Conservation (phyloP, 768 basidiomycete species). For the Leccinum uliginosum region DNA sequence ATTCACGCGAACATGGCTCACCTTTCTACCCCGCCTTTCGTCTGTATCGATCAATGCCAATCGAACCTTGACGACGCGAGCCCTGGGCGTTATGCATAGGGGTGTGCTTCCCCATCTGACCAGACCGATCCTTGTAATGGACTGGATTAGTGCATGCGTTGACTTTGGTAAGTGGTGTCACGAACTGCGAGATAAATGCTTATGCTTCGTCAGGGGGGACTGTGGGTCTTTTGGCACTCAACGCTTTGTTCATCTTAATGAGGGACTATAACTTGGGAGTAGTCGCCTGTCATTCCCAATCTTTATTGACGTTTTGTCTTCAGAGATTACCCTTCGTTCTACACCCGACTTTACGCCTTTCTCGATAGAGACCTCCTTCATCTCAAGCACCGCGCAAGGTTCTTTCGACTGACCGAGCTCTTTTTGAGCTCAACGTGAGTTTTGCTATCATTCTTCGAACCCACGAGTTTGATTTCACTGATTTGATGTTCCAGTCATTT, state of each 20-base stretch:
- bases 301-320: constrained; percentile 3
- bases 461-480: not conserved
- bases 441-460: not conserved
- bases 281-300: not conserved
- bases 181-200: not conserved
- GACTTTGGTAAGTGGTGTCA: constrained; percentile 57
- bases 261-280: constrained; percentile 89
- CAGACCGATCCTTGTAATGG: constrained; percentile 76
- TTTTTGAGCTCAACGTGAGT: constrained; percentile 90
- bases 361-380: constrained; percentile 87
- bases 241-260: constrained; percentile 87
- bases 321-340: constrained; percentile 96
- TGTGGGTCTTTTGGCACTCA: constrained; percentile 83
- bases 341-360: constrained; percentile 85
- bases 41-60: constrained; percentile 27
- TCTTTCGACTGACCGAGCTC: constrained; percentile 88
- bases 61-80: constrained; percentile 46
- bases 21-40: constrained; percentile 59
- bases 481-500: constrained; percentile 59
- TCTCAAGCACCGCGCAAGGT: constrained; percentile 87
- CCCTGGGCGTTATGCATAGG: constrained; percentile 75
- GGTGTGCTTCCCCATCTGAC: constrained; percentile 83
- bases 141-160: constrained; percentile 84
- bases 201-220: constrained; percentile 58
- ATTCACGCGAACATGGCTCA: constrained; percentile 79